A percentile compares a stretch with the other conserved stretches of the same genome.
Evolutionary conservation across 2,329 filamentous ascomycete species (phyloP).

Genomic region (Seiridium unicorne): DNA sequence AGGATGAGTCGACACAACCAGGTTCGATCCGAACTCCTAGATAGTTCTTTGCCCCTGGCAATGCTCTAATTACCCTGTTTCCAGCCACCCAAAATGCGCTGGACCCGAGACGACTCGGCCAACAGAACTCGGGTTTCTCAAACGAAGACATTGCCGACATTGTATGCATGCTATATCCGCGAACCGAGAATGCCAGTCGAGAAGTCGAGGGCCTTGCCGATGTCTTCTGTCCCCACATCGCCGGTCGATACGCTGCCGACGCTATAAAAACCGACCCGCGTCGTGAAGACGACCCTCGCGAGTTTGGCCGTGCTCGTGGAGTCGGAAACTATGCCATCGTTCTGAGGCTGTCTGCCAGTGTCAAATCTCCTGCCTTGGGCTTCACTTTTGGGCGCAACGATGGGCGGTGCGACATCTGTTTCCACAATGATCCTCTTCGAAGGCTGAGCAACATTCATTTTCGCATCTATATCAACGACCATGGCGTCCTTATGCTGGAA

Average conservation of each 20-base stretch:
- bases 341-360: conserved; percentile 71
- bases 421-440: conserved; percentile 64
- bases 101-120: conserved; percentile 76
- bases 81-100: conserved; percentile 75
- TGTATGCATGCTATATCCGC: conserved; percentile 82
- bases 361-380: conserved; percentile 68
- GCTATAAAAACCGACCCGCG: conserved; percentile 51
- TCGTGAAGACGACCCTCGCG: conserved; percentile 46
- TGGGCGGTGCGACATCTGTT: conserved; percentile 68
- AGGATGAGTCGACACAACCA: conserved; percentile 29
- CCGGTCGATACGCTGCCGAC: conserved; percentile 47
- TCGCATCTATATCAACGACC: conserved; percentile 84
- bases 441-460: conserved; percentile 95
- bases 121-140: conserved; percentile 78
- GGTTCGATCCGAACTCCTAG: conserved; percentile 17
- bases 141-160: conserved; percentile 85
- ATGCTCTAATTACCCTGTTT: conserved; percentile 10
- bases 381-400: conserved; percentile 85
- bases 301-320: conserved; percentile 51
- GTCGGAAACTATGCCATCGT: conserved; percentile 68
- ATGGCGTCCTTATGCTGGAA: conserved; percentile 85
- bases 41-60: not conserved
- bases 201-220: conserved; percentile 59
- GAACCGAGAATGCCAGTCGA: conserved; percentile 67
- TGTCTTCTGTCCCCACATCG: conserved; percentile 47